Conservation (phyloP, 805 yeast species). For the Saccharomycopsis sp. region DNA sequence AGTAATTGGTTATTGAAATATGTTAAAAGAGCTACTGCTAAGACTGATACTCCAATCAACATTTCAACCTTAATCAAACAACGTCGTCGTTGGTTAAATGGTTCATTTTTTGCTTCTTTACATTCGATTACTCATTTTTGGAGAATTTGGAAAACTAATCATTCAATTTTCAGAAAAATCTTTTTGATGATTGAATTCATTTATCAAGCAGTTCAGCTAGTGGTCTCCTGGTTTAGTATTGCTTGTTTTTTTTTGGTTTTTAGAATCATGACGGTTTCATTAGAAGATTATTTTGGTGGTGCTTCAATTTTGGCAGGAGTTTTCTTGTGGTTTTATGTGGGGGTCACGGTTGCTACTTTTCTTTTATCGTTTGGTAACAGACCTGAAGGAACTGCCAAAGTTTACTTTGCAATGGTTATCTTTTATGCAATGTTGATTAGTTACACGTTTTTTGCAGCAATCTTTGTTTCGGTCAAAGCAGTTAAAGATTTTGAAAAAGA, state of each 20-base stretch:
- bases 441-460: slow-evolving; percentile 81
- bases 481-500: slow-evolving; percentile 37
- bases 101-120: slow-evolving; percentile 90
- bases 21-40: slow-evolving; percentile 82
- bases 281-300: slow-evolving; percentile 61
- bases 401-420: slow-evolving; percentile 63
- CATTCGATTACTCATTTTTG: slow-evolving; percentile 74
- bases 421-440: slow-evolving; percentile 85
- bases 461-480: slow-evolving; percentile 67
- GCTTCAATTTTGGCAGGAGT: slow-evolving; percentile 72
- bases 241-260: slow-evolving; percentile 88
- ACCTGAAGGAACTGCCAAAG: slow-evolving; percentile 78
- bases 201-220: slow-evolving; percentile 62
- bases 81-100: slow-evolving; percentile 94
- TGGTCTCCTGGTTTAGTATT: slow-evolving; percentile 87
- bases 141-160: slow-evolving; percentile 71
- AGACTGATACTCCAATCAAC: slow-evolving; percentile 90
- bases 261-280: slow-evolving; percentile 71
- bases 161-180: slow-evolving; percentile 51
- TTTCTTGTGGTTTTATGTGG: slow-evolving; percentile 76
- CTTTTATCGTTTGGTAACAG: slow-evolving; percentile 89
- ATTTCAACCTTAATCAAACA: slow-evolving; percentile 83
- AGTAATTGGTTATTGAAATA: slow-evolving; percentile 73
- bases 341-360: slow-evolving; percentile 74
- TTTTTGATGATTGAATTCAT: slow-evolving; percentile 67